Evolutionary conservation across 2,329 filamentous ascomycete species (phyloP), one percentile per base, ranked within the genome.

Genomic region (Epichloe sp.): DNA sequence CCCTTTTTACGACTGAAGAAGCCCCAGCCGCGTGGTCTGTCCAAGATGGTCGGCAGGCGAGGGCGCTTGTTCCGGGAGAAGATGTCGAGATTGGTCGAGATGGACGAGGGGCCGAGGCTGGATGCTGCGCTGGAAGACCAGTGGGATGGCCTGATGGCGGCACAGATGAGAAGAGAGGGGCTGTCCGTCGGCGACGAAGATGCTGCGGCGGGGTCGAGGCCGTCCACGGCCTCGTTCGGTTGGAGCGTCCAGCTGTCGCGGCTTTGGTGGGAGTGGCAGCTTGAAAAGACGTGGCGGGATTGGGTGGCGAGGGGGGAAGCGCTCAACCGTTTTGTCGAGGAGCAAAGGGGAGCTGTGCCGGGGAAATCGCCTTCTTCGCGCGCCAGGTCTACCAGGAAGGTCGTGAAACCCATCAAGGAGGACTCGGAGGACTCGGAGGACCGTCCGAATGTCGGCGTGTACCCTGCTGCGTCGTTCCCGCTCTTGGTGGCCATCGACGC

Each of bases 1-100:
- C 78, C 84, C 0, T 84, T 89, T 89, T 63, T 91, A 31, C 79
- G 86, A 37, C 65, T 83, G 44, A 74, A 70, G 55, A 86, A 85
- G 63, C 81, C 82, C 4, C 83, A 89, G 63, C 76, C 82, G 2
- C 61, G 62, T 0, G 65, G 66, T n/a, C 65, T 90, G 19, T 76
- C 73, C n/a, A 68, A 75, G 8, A 72, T 83, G 15, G 59, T 90
- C 2, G 68, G 71, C 10, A 68, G 77, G 47, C 79, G 78, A 58
- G 63, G 75, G 17, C 54, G 61, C 4, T 62, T 66, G 40, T 73
- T 74, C n/a, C 65, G 71, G 43, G 61, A 62, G 44, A 66, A 72
- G 15, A 63, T 75, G 12, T 53, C 67, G 45, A 59, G 59, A 15
- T 58, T 71, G 1, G 54, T 70, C 8, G 58, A 65, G 6, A 57